These are phyloP conservation scores for Lecanicillium sp. DNA, from an alignment of 2,329 filamentous ascomycete species.

Conservation along the genomic window DNA sequence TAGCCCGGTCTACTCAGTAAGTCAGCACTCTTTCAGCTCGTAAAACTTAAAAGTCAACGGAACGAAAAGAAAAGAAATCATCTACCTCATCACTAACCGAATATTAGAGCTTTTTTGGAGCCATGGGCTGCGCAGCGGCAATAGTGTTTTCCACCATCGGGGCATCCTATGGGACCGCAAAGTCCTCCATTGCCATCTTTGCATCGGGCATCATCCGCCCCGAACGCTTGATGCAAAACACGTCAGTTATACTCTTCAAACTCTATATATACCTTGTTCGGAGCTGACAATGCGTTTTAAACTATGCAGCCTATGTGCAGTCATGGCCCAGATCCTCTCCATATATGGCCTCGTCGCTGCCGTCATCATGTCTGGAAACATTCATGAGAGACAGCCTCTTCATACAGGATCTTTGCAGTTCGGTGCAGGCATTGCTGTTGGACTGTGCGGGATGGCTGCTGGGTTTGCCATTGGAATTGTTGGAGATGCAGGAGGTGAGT, in stretches of 20 bases:
- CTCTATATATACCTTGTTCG: too few relatives aligned
- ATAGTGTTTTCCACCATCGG: conserved; percentile 45
- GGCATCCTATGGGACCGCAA: conserved; percentile 35
- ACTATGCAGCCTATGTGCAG: conserved; percentile 26
- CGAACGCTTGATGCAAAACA: conserved; percentile 35
- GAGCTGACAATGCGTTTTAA: neutral
- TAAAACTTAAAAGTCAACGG: neutral
- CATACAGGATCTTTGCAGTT: conserved; percentile 34
- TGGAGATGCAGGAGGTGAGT: conserved; percentile 34
- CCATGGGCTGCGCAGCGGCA: conserved; percentile 31
- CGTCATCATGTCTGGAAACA: conserved; percentile 33
- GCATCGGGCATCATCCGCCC: conserved; percentile 34
- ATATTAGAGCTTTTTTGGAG: conserved; percentile 33
- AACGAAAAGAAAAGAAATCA: neutral
- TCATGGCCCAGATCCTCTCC: conserved; percentile 40
- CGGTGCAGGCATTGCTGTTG: conserved; percentile 33
- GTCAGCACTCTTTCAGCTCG: conserved; percentile 11
- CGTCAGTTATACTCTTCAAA: conserved; percentile 19
- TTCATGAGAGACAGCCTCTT: conserved; percentile 33
- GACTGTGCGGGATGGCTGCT: conserved; percentile 35
- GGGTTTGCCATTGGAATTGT: conserved; percentile 39
- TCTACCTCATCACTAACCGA: neutral
- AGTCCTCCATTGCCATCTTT: conserved; percentile 34
- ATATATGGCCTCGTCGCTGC: conserved; percentile 37
- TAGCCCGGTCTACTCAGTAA: conserved; percentile 37